Evolutionary conservation across 305 asterid genomes (phyloP).

Genomic region (Plantago lanceolata): DNA sequence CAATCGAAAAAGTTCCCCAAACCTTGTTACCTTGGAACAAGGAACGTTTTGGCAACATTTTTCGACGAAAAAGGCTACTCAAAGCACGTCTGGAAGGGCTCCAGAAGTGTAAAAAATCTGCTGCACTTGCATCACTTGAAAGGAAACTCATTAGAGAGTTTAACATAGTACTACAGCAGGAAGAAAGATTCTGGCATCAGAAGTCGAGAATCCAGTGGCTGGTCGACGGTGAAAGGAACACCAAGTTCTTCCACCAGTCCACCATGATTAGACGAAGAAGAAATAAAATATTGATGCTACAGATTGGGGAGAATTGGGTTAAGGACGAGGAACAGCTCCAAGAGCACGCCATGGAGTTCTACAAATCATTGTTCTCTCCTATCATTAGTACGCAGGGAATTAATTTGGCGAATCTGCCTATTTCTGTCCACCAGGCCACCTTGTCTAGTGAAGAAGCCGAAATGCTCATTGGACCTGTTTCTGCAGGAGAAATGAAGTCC

Average conservation of each 20-base stretch:
- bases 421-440: no score
- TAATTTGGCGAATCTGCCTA: no score
- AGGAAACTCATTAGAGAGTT: neutral
- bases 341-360: no score
- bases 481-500: no score
- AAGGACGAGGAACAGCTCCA: no score
- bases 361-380: no score
- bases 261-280: neutral
- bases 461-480: no score
- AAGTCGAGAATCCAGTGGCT: neutral
- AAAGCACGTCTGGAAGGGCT: neutral
- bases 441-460: no score
- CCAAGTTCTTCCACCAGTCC: neutral
- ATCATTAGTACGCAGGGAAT: no score
- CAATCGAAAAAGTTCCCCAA: neutral
- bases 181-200: neutral
- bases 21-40: neutral
- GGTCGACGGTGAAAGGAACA: neutral
- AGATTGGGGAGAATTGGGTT: no score
- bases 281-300: no score
- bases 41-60: neutral
- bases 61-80: neutral
- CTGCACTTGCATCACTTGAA: neutral
- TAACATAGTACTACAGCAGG: neutral
- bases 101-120: neutral